These are phyloP conservation scores for Candida taoyuanica DNA, from an alignment of 805 yeast genomes.

Conservation along the genomic window DNA sequence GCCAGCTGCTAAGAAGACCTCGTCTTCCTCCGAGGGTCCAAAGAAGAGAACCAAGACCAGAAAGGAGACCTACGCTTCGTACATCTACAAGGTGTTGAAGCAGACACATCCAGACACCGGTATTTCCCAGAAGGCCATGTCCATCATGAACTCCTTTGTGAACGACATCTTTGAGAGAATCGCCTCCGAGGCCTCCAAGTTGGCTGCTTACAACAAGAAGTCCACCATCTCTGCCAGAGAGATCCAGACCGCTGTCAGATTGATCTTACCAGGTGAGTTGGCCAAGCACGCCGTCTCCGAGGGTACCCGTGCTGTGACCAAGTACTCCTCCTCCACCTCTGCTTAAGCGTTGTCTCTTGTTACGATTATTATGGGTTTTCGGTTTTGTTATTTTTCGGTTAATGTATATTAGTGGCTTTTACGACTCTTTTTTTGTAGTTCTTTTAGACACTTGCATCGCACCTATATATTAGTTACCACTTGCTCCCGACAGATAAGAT, in stretches of 20 bases:
- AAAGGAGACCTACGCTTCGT: constrained; percentile 97
- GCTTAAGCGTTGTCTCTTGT: constrained; percentile 29
- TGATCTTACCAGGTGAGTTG: constrained; percentile 97
- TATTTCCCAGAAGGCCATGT: constrained; percentile 98
- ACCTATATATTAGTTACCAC: constrained; percentile 36
- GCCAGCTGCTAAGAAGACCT: constrained; percentile 82
- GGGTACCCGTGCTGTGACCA: constrained; percentile 98
- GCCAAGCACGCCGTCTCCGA: constrained; percentile 99
- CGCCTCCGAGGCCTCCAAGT: constrained; percentile 96
- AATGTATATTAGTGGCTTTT: constrained; percentile 15
- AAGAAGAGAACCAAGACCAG: constrained; percentile 95
- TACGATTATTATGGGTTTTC: constrained; percentile 12
- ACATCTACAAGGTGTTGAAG: constrained; percentile 96
- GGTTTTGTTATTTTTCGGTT: constrained; percentile 12
- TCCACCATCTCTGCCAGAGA: constrained; percentile 98
- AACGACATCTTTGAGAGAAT: constrained; percentile 98
- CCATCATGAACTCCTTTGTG: constrained; percentile 97
- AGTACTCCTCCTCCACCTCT: constrained; percentile 72
- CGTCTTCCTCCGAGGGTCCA: constrained; percentile 70
- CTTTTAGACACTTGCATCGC: too few relatives aligned
- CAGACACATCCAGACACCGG: constrained; percentile 99
- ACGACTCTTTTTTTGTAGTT: constrained; percentile 1
- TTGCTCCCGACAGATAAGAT: constrained; percentile 49
- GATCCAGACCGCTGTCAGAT: constrained; percentile 98
- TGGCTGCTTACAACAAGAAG: constrained; percentile 98